A percentile compares a stretch with the other conserved stretches of the same genome.
Evolutionary conservation across 352 stramenopile genomes (phyloP).

Genomic region (Phytophthora nicotianae): DNA sequence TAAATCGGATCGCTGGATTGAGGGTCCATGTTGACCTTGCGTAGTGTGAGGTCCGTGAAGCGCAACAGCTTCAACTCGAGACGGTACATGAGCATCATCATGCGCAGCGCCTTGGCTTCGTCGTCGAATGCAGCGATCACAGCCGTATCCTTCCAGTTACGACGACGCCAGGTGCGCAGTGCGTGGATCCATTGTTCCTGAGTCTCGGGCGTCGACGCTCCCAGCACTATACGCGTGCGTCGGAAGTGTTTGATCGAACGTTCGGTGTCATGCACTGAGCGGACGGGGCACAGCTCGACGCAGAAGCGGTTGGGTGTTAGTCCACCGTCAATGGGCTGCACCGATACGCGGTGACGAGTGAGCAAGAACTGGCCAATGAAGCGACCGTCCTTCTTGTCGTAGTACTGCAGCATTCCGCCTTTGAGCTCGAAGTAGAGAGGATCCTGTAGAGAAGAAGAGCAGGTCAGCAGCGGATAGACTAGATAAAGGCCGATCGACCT

Average conservation of each 20-base stretch:
- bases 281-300: slow-evolving; percentile 73
- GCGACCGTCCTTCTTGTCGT: slow-evolving; percentile 70
- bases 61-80: slow-evolving; percentile 71
- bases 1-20: slow-evolving; percentile 18
- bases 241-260: slow-evolving; percentile 71
- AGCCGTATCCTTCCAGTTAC: slow-evolving; percentile 76
- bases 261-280: slow-evolving; percentile 78
- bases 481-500: slow-evolving; percentile 2
- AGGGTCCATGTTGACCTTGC: slow-evolving; percentile 42
- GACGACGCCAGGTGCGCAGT: slow-evolving; percentile 74
- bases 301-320: slow-evolving; percentile 70
- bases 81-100: slow-evolving; percentile 72
- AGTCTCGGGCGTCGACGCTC: slow-evolving; percentile 54
- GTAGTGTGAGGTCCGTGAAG: slow-evolving; percentile 47
- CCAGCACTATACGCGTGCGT: slow-evolving; percentile 58
- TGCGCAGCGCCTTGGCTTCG: slow-evolving; percentile 64
- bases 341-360: slow-evolving; percentile 70
- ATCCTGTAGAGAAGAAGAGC: slow-evolving; percentile 38
- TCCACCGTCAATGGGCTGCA: slow-evolving; percentile 46
- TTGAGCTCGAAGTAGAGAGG: slow-evolving; percentile 83
- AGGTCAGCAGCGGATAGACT: neutral
- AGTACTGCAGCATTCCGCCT: slow-evolving; percentile 75
- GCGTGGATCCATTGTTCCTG: slow-evolving; percentile 67
- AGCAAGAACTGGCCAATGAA: slow-evolving; percentile 75
- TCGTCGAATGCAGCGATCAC: slow-evolving; percentile 68